These are phyloP conservation scores for Citrullus amarus DNA, from an alignment of 306 rosid genomes.

Conservation along the genomic window DNA sequence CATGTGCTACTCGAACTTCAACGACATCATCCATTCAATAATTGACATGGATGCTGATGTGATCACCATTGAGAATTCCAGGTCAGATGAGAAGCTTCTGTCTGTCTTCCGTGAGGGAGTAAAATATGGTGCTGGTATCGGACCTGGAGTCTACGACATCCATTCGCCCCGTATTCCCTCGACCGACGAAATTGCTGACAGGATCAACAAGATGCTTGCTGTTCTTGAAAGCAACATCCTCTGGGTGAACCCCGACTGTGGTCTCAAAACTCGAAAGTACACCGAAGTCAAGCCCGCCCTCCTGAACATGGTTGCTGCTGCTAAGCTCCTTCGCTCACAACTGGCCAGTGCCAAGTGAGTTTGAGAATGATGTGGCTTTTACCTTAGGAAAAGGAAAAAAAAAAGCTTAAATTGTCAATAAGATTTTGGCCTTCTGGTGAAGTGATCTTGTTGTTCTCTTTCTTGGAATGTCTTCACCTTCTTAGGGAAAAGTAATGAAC, in stretches of 20 bases:
- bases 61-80: constrained; percentile 80
- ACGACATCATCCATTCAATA: constrained; percentile 73
- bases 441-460: neutral
- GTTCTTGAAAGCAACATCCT: constrained; percentile 68
- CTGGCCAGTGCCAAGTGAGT: constrained; percentile 42
- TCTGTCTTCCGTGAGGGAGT: constrained; percentile 82
- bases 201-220: constrained; percentile 64
- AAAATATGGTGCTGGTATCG: constrained; percentile 77
- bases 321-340: constrained; percentile 53
- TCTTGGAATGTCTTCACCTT: neutral
- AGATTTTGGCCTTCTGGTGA: constrained; percentile 1
- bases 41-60: constrained; percentile 91
- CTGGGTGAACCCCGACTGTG: constrained; percentile 92
- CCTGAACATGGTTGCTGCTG: constrained; percentile 65
- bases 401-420: neutral
- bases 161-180: constrained; percentile 88
- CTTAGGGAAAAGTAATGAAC: neutral
- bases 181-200: constrained; percentile 50
- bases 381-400: neutral
- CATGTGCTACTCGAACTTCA: constrained; percentile 88
- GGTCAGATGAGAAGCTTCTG: constrained; percentile 76
- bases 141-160: constrained; percentile 82
- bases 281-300: constrained; percentile 67
- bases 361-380: neutral
- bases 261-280: constrained; percentile 80